A percentile compares a stretch with the other conserved stretches of the same genome.
Conservation (phyloP, 2,329 filamentous ascomycete species). For the Pseudogymnoascus sp. region DNA sequence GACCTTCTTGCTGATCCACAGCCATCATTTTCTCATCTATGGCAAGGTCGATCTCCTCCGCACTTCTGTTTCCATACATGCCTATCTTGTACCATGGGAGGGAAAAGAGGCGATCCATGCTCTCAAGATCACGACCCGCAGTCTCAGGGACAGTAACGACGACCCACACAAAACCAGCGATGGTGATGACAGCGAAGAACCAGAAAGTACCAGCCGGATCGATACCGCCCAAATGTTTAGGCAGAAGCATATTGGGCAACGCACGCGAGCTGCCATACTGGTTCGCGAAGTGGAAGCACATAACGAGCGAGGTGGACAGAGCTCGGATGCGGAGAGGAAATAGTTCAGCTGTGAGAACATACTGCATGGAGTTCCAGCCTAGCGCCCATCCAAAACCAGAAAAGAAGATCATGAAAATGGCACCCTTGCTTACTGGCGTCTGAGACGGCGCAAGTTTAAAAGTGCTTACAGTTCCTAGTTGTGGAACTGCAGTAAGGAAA, state of each 20-base stretch:
- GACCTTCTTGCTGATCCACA: no score
- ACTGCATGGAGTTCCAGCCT: no score
- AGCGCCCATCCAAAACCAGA: no score
- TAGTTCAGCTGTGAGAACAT: no score
- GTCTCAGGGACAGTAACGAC: slow-evolving; percentile 68
- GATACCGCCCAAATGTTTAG: slow-evolving; percentile 37
- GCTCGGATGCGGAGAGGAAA: no score
- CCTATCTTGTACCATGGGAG: slow-evolving; percentile 71
- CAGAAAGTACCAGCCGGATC: slow-evolving; percentile 59
- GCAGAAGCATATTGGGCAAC: slow-evolving; percentile 64
- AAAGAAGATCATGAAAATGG: slow-evolving; percentile 23
- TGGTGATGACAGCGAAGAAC: slow-evolving; percentile 62
- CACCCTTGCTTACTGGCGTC: slow-evolving; percentile 65
- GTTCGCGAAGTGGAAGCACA: slow-evolving; percentile 52
- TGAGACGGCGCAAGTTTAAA: slow-evolving; percentile 60
- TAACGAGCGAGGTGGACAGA: no score
- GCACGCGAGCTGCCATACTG: slow-evolving; percentile 71
- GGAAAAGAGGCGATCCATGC: slow-evolving; percentile 62
- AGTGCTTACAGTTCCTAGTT: slow-evolving; percentile 71
- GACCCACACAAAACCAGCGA: slow-evolving; percentile 60
- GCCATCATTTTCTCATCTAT: no score
- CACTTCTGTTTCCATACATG: slow-evolving; percentile 42
- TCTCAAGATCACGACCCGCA: slow-evolving; percentile 54
- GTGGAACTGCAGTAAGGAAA: slow-evolving; percentile 58
- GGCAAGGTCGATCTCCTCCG: slow-evolving; percentile 36